A percentile compares a stretch with the other conserved stretches of the same genome.
These are phyloP conservation scores for Candida rishiriensis DNA, from an alignment of 805 yeast species.

Conservation along the genomic window DNA sequence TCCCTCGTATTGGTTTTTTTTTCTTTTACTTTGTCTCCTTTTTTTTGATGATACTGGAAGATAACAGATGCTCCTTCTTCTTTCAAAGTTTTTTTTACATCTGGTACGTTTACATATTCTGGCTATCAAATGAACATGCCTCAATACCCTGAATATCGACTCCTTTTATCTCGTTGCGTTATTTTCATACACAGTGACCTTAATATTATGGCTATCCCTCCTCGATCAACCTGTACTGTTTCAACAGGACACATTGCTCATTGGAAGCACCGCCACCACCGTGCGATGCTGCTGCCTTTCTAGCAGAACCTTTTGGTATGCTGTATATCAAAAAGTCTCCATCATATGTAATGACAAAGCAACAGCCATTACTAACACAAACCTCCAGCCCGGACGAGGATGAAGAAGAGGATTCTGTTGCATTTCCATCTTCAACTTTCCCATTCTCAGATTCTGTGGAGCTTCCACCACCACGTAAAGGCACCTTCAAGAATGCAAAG, in stretches of 20 bases:
- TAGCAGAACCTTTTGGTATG: slow-evolving; percentile 63
- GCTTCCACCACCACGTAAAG: slow-evolving; percentile 2
- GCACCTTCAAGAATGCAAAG: slow-evolving; percentile 79
- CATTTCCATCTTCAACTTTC: too few species aligned
- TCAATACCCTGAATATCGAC: too few species aligned
- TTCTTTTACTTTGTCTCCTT: too few species aligned
- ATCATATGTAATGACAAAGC: slow-evolving; percentile 69
- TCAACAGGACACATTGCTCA: slow-evolving; percentile 53
- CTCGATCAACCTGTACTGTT: slow-evolving; percentile 10
- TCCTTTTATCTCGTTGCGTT: too few species aligned
- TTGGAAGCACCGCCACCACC: background rate
- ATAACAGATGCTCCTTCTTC: too few species aligned
- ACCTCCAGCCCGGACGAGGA: slow-evolving; percentile 9
- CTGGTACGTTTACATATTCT: too few species aligned
- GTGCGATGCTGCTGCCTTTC: slow-evolving; percentile 24
- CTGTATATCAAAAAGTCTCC: slow-evolving; percentile 81
- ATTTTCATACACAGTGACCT: background rate
- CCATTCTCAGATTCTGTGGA: too few species aligned
- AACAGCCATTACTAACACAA: slow-evolving; percentile 38
- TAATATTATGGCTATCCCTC: background rate
- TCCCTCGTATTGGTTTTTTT: too few species aligned
- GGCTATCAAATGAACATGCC: too few species aligned
- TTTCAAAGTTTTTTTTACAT: too few species aligned
- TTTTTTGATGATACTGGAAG: too few species aligned
- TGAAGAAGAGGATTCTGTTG: too few species aligned